Conservation (phyloP, 257 asterid species). For the Phtheirospermum japonicum region DNA sequence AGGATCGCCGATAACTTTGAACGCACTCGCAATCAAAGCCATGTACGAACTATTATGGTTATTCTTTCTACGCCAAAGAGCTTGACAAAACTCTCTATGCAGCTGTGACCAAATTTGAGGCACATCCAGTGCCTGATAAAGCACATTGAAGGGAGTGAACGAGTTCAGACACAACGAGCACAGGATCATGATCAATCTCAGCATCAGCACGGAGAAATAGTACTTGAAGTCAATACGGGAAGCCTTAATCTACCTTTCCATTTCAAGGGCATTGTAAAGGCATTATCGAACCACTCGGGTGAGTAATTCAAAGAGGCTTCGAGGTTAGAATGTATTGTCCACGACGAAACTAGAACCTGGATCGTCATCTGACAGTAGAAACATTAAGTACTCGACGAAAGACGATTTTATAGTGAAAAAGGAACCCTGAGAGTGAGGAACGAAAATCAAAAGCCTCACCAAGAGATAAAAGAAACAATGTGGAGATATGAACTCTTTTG, state of each 20-base stretch:
- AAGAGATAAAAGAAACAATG: slow-evolving; percentile 54
- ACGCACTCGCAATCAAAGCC: slow-evolving; percentile 41
- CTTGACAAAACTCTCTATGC: slow-evolving; percentile 36
- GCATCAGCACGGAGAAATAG: slow-evolving; percentile 37
- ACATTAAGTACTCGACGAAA: slow-evolving; percentile 41
- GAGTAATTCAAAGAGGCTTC: slow-evolving; percentile 19
- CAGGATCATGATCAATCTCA: slow-evolving; percentile 43
- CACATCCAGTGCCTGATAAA: slow-evolving; percentile 16
- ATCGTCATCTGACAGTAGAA: slow-evolving; percentile 23
- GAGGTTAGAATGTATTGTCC: neutral
- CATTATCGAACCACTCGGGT: slow-evolving; percentile 23
- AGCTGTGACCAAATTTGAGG: slow-evolving; percentile 25
- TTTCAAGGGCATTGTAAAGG: slow-evolving; percentile 5
- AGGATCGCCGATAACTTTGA: slow-evolving; percentile 48
- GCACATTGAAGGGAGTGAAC: slow-evolving; percentile 17
- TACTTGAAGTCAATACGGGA: slow-evolving; percentile 11
- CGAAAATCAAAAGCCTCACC: slow-evolving; percentile 47
- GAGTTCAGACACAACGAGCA: slow-evolving; percentile 47
- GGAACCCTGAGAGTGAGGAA: slow-evolving; percentile 34
- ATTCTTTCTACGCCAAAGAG: slow-evolving; percentile 21
- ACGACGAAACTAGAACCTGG: slow-evolving; percentile 21
- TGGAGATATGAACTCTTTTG: slow-evolving; percentile 46
- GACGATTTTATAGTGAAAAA: slow-evolving; percentile 48
- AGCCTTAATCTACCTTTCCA: slow-evolving; percentile 33
- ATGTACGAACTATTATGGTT: neutral